Evolutionary conservation across 768 basidiomycete genomes (phyloP), one percentile per base, ranked within the genome.

Genomic region (Lanmaoa rubissima): DNA sequence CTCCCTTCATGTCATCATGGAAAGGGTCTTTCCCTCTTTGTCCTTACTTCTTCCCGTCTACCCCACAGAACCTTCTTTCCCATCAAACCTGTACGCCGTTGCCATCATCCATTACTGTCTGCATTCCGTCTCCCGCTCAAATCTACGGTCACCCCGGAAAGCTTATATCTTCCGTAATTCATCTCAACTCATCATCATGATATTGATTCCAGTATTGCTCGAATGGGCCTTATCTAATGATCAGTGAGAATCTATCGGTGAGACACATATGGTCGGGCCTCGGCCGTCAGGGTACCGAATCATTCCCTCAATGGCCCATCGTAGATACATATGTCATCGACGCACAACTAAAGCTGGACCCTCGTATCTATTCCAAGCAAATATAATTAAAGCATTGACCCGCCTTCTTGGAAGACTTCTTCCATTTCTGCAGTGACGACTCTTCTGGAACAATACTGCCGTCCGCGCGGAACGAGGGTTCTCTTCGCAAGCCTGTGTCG

Each of bases 161-260:
- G 43, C n/a, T 36, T 28, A 17, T 14, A 40, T n/a, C 19, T 57
- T 49, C 49, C 61, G 60, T 58, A 48, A 48, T 40, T 35, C 49
- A 34, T 13, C 36, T 47, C 45, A 24, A 5, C 32, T 11, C n/a
- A 28, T 3, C 28, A 6, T 24, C 21, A 24, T 24, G 21, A 24
- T 24, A 24, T 24, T 53, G 28, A 47, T 53, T 34, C 19, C 12
- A 39, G 41, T 17, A 53, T 46, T 24, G 24, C 41, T 58, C 19
- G 10, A 44, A 46, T n/a, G 9, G 11, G 36, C 32, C 50, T 52
- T 55, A 55, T 66, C 61, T 49, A 36, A 58, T 61, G 45, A 61
- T 65, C 50, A 52, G 41, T 55, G 48, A 8, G 44, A 42, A 53
- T 57, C 58, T 19, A 57, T 53, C 51, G 44, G 21, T 26, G 24